Evolutionary conservation across 768 basidiomycete species (phyloP).

Genomic region (Aureoboletus auriporus): DNA sequence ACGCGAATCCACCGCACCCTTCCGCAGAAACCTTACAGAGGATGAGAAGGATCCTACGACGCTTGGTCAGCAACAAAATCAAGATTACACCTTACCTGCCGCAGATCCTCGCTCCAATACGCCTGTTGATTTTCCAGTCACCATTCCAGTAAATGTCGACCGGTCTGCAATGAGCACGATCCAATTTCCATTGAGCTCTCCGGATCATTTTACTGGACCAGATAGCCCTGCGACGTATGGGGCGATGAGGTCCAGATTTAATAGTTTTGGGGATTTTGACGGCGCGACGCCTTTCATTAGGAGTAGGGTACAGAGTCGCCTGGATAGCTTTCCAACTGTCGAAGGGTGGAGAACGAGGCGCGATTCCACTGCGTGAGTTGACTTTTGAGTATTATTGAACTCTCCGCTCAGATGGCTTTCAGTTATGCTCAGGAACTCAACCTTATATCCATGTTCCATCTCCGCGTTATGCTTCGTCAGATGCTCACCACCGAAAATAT

Average conservation of each 20-base stretch:
- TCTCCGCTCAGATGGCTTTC: conserved; percentile 1
- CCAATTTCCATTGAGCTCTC: conserved; percentile 77
- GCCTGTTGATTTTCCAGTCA: conserved; percentile 54
- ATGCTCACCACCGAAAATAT: conserved; percentile 81
- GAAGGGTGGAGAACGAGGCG: conserved; percentile 86
- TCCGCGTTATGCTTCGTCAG: conserved; percentile 88
- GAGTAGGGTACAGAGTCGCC: conserved; percentile 77
- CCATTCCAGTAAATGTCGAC: conserved; percentile 48
- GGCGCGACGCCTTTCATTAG: conserved; percentile 74
- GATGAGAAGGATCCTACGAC: conserved; percentile 64
- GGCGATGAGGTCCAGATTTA: conserved; percentile 57
- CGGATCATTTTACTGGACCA: conserved; percentile 50
- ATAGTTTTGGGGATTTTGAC: conserved; percentile 72
- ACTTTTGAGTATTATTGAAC: conserved; percentile 2
- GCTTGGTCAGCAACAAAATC: conserved; percentile 36
- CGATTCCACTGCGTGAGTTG: conserved; percentile 83
- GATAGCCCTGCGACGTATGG: conserved; percentile 54
- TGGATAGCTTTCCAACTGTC: conserved; percentile 49
- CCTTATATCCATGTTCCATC: conserved; percentile 80
- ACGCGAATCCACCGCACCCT: conserved; percentile 62
- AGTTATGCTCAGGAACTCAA: conserved; percentile 86
- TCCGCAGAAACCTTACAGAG: conserved; percentile 68
- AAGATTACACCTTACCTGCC: conserved; percentile 22
- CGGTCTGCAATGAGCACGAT: conserved; percentile 60
- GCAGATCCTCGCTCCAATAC: conserved; percentile 43